Evolutionary conservation across 2,329 filamentous ascomycete genomes (phyloP).

Genomic region (Fusarium compactum): DNA sequence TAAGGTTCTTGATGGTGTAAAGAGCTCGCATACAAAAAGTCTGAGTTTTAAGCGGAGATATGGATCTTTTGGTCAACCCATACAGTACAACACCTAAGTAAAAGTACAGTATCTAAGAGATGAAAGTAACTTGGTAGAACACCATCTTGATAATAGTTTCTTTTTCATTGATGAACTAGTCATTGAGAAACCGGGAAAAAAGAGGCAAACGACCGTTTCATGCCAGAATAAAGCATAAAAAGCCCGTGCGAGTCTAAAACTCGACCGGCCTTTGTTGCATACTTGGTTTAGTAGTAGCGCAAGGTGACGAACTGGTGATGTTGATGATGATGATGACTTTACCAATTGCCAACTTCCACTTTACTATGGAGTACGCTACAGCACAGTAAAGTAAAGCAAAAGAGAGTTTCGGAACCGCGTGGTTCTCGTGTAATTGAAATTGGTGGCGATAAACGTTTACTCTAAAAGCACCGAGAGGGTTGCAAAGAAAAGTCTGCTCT

Average conservation of each 20-base stretch:
- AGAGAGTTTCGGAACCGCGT: slow-evolving; percentile 10
- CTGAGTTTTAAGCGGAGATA: slow-evolving; percentile 18
- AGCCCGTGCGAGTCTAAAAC: not conserved
- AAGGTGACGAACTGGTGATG: slow-evolving; percentile 34
- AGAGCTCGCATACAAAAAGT: slow-evolving; percentile 27
- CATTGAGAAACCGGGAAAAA: not conserved
- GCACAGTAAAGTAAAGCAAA: not conserved
- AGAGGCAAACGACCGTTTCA: not conserved
- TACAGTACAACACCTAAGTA: not conserved
- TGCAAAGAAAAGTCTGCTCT: slow-evolving; percentile 15
- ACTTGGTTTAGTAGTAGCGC: slow-evolving; percentile 3
- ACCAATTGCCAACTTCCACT: not conserved
- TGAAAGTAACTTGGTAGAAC: not conserved
- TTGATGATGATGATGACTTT: not conserved
- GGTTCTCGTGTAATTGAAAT: slow-evolving; percentile 14
- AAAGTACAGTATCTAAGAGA: not conserved
- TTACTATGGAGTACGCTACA: not conserved
- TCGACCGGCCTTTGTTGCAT: not conserved
- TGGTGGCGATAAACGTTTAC: slow-evolving; percentile 31
- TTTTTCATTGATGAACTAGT: not conserved
- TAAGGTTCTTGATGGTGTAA: slow-evolving; percentile 11
- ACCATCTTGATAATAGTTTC: not conserved
- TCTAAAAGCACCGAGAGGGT: slow-evolving; percentile 18
- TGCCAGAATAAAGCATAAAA: not conserved
- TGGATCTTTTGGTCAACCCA: not conserved